Base-by-base conservation (phyloP, 257 asterid species). In the Solanum peruvianum region DNA sequence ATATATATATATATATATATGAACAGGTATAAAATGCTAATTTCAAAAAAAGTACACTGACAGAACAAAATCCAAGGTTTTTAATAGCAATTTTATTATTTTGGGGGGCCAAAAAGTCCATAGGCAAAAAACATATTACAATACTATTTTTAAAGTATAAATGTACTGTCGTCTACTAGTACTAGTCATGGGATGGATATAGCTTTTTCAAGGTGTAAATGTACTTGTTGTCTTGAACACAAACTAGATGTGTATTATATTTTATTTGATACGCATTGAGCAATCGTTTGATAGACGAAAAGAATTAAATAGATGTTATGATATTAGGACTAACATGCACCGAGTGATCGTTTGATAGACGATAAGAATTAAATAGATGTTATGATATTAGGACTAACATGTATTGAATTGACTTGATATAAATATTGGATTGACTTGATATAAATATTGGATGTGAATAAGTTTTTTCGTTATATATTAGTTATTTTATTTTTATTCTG, bases 1-100 rank as follows among this genome's bases (percentile, higher is more conserved):
- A 39, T 39, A 58, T 58, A 58, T 69, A 13, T 27, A n/a, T 27
- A 27, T 27, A 27, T 27, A 27, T 27, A 69, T 71, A 33, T 64
- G 56, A 85, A 58, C 86, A 42, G 87, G 88, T 33, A 88, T 44
- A 77, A 76, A 86, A 27, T 75, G 52, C 86, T 75, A 77, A 72
- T 56, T 56, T 82, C 69, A 86, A 20, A 86, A 83, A 64, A 45
- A 86, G 85, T 49, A 31, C 85, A 49, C 64, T 85, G 81, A 83
- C 81, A 86, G 45, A 60, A 83, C 87, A 82, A 88, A 87, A 85
- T 62, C 72, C 85, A 84, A 83, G 67, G 56, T 75, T 88, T 88
- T 88, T 83, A 39, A 39, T 35, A 70, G 35, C 62, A 3, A 13
- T 76, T 72, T 77, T 71, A 62, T n/a, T 35, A 35, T 35, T 35